These are phyloP conservation scores for Podospora appendiculata DNA, from an alignment of 495 filamentous ascomycete species.

Conservation along the genomic window DNA sequence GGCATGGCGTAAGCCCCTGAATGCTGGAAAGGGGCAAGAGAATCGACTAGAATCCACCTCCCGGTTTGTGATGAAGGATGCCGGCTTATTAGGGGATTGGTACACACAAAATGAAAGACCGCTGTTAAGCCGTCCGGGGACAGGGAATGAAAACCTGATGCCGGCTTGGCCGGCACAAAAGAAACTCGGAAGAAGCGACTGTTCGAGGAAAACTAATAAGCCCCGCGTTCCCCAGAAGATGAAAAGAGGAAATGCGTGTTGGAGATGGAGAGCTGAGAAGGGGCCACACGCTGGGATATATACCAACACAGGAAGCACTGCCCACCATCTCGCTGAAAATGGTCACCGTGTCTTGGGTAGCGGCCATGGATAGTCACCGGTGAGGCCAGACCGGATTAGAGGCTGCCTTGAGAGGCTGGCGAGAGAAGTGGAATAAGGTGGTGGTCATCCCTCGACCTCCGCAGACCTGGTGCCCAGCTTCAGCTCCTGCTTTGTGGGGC, in stretches of 20 bases:
- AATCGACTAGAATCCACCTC: too few relatives aligned
- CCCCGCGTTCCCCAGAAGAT: slow-evolving; percentile 1
- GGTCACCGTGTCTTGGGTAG: slow-evolving; percentile 4
- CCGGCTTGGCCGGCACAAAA: slow-evolving; percentile 28
- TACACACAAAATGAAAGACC: too few relatives aligned
- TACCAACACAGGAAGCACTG: not conserved
- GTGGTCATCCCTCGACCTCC: slow-evolving; percentile 5
- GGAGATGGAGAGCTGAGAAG: not conserved
- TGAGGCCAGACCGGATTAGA: slow-evolving; percentile 5
- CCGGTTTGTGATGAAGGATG: too few relatives aligned
- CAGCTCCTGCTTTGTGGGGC: slow-evolving; percentile 14
- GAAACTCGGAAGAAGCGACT: slow-evolving; percentile 12
- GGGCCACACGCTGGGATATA: slow-evolving; percentile 1
- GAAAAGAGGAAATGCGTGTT: slow-evolving; percentile 1
- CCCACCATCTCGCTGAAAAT: slow-evolving; percentile 3
- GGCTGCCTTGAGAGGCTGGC: slow-evolving; percentile 13
- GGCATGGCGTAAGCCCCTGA: too few relatives aligned
- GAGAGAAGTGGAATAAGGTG: not conserved
- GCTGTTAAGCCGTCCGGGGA: not conserved
- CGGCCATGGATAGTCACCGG: slow-evolving; percentile 17
- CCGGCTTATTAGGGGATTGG: too few relatives aligned
- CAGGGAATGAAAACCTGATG: slow-evolving; percentile 6
- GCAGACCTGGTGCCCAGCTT: slow-evolving; percentile 6
- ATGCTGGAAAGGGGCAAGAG: too few relatives aligned
- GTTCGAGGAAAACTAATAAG: not conserved